phyloP scores from a whole-genome alignment of 768 basidiomycete species.

The Psilocybe subaeruginosa region DNA sequence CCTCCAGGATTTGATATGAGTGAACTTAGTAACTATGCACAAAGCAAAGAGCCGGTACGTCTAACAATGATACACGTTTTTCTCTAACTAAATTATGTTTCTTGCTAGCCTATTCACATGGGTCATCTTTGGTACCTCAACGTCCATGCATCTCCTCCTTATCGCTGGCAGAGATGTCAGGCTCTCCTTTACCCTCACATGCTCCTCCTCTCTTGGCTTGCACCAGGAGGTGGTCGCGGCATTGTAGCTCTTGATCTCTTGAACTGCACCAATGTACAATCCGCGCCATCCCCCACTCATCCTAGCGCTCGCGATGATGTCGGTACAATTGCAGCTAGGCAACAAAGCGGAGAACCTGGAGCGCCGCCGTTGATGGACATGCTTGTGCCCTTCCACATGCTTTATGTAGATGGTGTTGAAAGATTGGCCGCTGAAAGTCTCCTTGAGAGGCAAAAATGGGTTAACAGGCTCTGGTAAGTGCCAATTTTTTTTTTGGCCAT shows the following conservation, averaged over 20 bases:
- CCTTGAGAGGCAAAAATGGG: slow-evolving; percentile 87
- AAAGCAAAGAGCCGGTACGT: slow-evolving; percentile 52
- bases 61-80: background rate
- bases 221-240: slow-evolving; percentile 80
- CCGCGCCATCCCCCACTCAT: slow-evolving; percentile 80
- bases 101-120: slow-evolving; percentile 78
- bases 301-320: slow-evolving; percentile 84
- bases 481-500: slow-evolving; percentile 4
- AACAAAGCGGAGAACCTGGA: slow-evolving; percentile 54
- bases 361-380: slow-evolving; percentile 64
- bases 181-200: slow-evolving; percentile 84
- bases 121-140: slow-evolving; percentile 92
- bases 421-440: slow-evolving; percentile 88
- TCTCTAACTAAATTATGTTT: slow-evolving; percentile 20
- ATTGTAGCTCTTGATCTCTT: slow-evolving; percentile 86
- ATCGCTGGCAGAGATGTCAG: slow-evolving; percentile 81
- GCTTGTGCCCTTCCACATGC: slow-evolving; percentile 87
- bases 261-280: slow-evolving; percentile 86
- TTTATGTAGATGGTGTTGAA: slow-evolving; percentile 90
- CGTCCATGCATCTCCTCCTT: slow-evolving; percentile 81
- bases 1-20: slow-evolving; percentile 48
- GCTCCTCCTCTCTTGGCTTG: slow-evolving; percentile 86
- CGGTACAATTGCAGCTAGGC: slow-evolving; percentile 79
- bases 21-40: slow-evolving; percentile 50
- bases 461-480: slow-evolving; percentile 83